These are phyloP conservation scores for Tetrapisispora phaffii DNA, from an alignment of 805 yeast genomes.

Conservation along the genomic window DNA sequence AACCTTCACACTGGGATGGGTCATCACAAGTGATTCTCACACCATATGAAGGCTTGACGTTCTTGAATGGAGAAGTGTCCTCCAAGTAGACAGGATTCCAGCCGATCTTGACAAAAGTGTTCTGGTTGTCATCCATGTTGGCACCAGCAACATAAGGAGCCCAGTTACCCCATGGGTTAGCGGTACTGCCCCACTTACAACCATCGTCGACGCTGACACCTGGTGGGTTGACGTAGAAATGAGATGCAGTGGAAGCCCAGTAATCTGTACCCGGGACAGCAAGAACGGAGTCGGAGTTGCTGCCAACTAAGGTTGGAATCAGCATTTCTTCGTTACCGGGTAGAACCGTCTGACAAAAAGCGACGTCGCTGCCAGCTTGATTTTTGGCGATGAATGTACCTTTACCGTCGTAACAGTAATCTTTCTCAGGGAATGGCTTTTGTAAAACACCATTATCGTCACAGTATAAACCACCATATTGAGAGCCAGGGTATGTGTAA, in stretches of 20 bases:
- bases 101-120: conserved; percentile 75
- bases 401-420: conserved; percentile 67
- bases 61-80: conserved; percentile 42
- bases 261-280: conserved; percentile 83
- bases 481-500: conserved; percentile 68
- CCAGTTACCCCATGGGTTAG: conserved; percentile 78
- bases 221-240: conserved; percentile 75
- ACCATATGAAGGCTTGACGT: conserved; percentile 56
- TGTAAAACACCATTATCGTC: conserved; percentile 57
- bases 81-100: conserved; percentile 85
- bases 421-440: conserved; percentile 47
- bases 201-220: conserved; percentile 69
- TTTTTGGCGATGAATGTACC: conserved; percentile 62
- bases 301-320: conserved; percentile 62
- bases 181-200: conserved; percentile 72
- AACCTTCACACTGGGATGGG: conserved; percentile 58
- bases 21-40: conserved; percentile 65
- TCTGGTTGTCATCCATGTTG: conserved; percentile 58
- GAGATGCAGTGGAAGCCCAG: conserved; percentile 82
- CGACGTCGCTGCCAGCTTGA: conserved; percentile 50
- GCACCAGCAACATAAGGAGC: conserved; percentile 90
- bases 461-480: conserved; percentile 77
- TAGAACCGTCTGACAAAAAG: conserved; percentile 85
- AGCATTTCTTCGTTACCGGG: conserved; percentile 95
- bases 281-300: conserved; percentile 38